Evolutionary conservation across 164 flowering plant genomes (phyloP), one percentile per base, ranked within the genome.

Genomic region (Magnolia sinica): DNA sequence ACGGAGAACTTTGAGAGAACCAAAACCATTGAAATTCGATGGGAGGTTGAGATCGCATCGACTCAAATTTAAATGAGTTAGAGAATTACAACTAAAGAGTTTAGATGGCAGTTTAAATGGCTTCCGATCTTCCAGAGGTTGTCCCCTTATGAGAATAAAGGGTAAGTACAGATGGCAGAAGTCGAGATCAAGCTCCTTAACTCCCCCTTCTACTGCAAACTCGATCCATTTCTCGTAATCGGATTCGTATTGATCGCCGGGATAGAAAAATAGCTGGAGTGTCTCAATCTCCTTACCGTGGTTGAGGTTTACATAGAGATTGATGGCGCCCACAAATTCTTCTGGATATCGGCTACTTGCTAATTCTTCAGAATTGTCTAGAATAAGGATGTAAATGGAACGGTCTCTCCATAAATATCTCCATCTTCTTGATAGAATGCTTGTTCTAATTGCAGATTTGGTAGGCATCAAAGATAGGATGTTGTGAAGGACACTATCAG

Each of bases 381-480:
- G 52, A 66, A 14, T 9, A 2, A 58, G 16, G 11, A 52, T 45
- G 8, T 77, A 59, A 11, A 51, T 13, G 64, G 14, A 66, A n/a
- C 29, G 1, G 23, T 13, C 1, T 20, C 31, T 22, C 45, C 72
- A 72, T 9, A 65, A 27, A 19, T 66, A 31, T 67, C 55, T 77
- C 79, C 79, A 77, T 52, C 72, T 71, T 22, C 50, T 72, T 2
- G 66, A 71, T 11, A 77, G 74, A 64, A 64, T 49, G 51, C 74
- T 77, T 7, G 74, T 65, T 71, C 52, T 72, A 18, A 16, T 49
- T 45, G 74, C 74, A 24, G 7, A 14, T 71, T 76, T 76, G 27
- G 71, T 7, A 0, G 79, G 74, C 51, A 76, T 55, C 18, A 63
- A 24, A 23, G 70, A 76, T 23, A 76, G 70, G 70, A 77, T 77